Evolutionary conservation across 2,329 filamentous ascomycete species (phyloP), one percentile per base, ranked within the genome.

Genomic region (Fusarium sp.): DNA sequence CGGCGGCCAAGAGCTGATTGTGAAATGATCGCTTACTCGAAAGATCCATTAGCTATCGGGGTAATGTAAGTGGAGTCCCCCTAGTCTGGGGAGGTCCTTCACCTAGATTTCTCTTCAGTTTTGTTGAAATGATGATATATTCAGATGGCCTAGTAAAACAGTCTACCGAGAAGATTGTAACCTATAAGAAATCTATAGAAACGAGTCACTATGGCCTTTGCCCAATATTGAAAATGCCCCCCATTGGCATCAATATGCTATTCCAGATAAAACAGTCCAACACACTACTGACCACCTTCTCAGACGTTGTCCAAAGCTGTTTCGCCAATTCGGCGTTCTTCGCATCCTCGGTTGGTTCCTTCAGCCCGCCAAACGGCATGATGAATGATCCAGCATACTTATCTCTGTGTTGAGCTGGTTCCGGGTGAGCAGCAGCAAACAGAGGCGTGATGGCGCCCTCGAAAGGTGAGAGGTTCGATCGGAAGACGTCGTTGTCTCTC

Each of bases 121-220:
- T 10, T 0, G 24, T 15, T 14, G 4, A 1, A 7, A 11, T 28
- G 4, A 6, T 1, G 12, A 28, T 2, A 2, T 22, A 6, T 3
- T 22, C 0, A 11, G 18, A 5, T 6, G 26, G 13, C 5, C 26
- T 0, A 22, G 22, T 22, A 2, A 28, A 28, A 28, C 11, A 15
- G 18, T 15, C 6, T 11, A 28, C 9, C 1, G 0, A 28, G 24
- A 22, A 47, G 6, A 22, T 11, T 10, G 5, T 3, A 5, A 10
- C 8, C 5, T 22, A 6, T 11, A 22, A 47, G 44, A 15, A 28
- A 15, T 28, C 5, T 17, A 9, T 14, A 3, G 6, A 20, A 15
- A 22, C 6, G 4, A 47, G 9, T 6, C 6, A 11, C n/a, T 36
- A 55, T 6, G 51, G 0, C 10, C n/a, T 41, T 28, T 41, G 34